Percentiles rank a stretch among this genome's conserved stretches.
phyloP scores from a whole-genome alignment of 2,329 filamentous ascomycete species.

The Cladosporium sp. region DNA sequence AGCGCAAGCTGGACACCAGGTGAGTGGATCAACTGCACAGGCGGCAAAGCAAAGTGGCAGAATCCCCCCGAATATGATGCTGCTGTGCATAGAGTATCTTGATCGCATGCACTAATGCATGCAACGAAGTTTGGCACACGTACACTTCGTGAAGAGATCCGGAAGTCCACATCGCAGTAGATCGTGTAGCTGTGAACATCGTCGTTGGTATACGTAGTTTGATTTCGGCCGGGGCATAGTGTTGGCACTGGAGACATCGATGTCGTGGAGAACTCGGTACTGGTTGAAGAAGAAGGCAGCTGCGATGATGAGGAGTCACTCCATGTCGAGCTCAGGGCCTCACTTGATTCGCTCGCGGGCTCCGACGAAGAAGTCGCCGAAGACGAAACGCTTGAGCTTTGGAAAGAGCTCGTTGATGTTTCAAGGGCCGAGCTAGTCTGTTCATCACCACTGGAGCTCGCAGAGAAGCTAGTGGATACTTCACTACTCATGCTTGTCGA shows the following conservation, averaged over 20 bases:
- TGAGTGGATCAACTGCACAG: background rate
- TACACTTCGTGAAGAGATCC: background rate
- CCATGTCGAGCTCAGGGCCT: too few species aligned
- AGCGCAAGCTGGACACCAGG: background rate
- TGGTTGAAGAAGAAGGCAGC: too few species aligned
- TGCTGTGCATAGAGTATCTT: background rate
- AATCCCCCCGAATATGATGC: background rate
- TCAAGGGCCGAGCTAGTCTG: too few species aligned
- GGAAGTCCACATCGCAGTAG: conserved; percentile 5
- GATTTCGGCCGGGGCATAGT: background rate
- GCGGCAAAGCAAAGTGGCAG: background rate
- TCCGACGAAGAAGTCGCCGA: too few species aligned
- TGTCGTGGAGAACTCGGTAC: background rate
- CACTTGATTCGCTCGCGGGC: too few species aligned
- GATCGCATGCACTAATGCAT: conserved; percentile 6
- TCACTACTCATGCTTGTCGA: too few species aligned
- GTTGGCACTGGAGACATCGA: conserved; percentile 4
- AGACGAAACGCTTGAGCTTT: too few species aligned
- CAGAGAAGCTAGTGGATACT: too few species aligned
- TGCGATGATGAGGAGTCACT: too few species aligned
- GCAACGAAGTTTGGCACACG: background rate
- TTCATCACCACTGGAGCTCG: too few species aligned
- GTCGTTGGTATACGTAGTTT: background rate
- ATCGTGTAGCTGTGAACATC: background rate
- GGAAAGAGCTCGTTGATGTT: too few species aligned